Evolutionary conservation across 768 basidiomycete species (phyloP), one percentile per base, ranked within the genome.

Genomic region (Hortiboletus flavorubellus): DNA sequence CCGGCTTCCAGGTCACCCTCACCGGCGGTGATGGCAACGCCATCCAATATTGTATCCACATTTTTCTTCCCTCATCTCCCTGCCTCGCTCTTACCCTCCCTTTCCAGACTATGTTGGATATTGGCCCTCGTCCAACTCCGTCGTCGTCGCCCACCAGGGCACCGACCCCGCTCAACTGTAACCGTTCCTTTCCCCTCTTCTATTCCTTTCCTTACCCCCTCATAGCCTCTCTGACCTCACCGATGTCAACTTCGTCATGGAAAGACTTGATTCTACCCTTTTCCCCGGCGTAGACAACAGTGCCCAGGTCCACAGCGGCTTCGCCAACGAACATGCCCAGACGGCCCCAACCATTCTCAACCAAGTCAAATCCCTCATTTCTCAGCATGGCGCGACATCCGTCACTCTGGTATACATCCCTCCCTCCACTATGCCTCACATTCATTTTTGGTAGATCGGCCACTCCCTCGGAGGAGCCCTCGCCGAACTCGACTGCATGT

Each of bases 91-190:
- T 60, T 14, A 56, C 39, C 18, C 12, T 18, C 15, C 42, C 31
- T 44, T 18, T 34, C 16, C 42, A 84, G 82, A 71, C 59, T 84
- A 76, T 59, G 81, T 84, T 18, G 84, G 84, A 8, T 83, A 78
- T 59, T 83, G 80, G 74, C 77, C 78, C 1, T 57, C 70, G 8
- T 68, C 78, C 55, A 73, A 77, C 52, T 72, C 81, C 3, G 75
- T 85, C 37, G 75, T 86, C n/a, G 81, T 85, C 8, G 79, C 78
- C 1, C 84, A 85, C 58, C 74, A 86, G 62, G 84, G 84, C 15
- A 85, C 84, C 6, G 80, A 86, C 55, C 80, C 83, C 8, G 76
- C 70, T 0, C 64, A 80, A 54, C 60, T 86, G 83, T 84, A 59
- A 66, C 76, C 52, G 8, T 35, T 53, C 8, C 1, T 29, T 10